Evolutionary conservation across 2,329 filamentous ascomycete species (phyloP), one percentile per base, ranked within the genome.

Genomic region (Fusarium poae): DNA sequence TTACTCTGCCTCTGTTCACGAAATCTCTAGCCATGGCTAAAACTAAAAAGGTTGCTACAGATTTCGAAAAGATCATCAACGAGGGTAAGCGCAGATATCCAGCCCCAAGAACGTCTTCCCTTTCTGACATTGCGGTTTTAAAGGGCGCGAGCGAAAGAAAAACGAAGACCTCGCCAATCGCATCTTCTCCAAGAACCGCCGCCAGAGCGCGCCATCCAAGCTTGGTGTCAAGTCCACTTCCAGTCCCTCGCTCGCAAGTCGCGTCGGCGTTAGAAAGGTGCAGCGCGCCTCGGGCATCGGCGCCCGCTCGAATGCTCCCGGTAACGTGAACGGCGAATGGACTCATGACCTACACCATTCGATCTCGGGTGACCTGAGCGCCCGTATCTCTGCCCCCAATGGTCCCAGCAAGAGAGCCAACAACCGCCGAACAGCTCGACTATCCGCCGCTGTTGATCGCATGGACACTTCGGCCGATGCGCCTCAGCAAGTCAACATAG

Each of bases 191-290:
- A 82, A 80, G 68, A 86, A 87, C 75, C 87, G 89, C 70, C 80
- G 84, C 34, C 79, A 85, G 53, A 90, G 86, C 74, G 85, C 89
- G 39, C 85, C 86, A 9, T 79, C 80, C 43, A 84, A 79, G 61
- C 76, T 82, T 59, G 40, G 40, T 18, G 4, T 43, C 7, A 87
- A 82, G 74, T 77, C 80, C 64, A 76, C 77, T 58, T 74, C 77
- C 51, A 82, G 85, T 52, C 82, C 88, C 73, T 88, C 88, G 5
- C 85, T 94, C 51, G 88, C 91, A 57, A 92, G 89, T 79, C 87
- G 91, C 77, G 89, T 91, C 61, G 91, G 92, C 39, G 84, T 94
- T 50, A 88, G 87, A 74, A 94, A 94, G 87, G 89, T 89, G 61
- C 65, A 77, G 56, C 74, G 72, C 61, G 71, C 72, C 43, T 72